Evolutionary conservation across 169 alveolate genomes (phyloP).

Genomic region (Plasmodium adleri): DNA sequence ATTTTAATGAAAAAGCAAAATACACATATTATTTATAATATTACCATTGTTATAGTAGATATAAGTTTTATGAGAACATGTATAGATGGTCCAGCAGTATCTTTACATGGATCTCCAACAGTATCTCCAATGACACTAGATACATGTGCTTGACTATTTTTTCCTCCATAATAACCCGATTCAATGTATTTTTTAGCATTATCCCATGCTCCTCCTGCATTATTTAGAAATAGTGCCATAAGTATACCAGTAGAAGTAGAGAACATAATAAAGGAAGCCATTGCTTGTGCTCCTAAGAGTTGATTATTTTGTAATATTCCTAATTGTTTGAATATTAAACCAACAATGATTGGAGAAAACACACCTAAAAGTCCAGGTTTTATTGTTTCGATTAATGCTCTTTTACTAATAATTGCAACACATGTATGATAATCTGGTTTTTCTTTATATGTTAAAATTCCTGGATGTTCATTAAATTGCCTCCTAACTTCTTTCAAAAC

Average conservation of each 20-base stretch:
- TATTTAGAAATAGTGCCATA: conserved; percentile 89
- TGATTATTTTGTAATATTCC: conserved; percentile 79
- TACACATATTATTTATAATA: not conserved
- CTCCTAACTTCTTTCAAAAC: conserved; percentile 90
- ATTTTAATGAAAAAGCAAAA: too few relatives aligned
- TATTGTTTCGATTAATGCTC: conserved; percentile 89
- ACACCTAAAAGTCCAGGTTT: conserved; percentile 87
- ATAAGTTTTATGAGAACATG: conserved; percentile 85
- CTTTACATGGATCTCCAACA: conserved; percentile 94
- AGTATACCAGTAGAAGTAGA: conserved; percentile 90
- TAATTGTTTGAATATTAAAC: conserved; percentile 84
- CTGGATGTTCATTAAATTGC: conserved; percentile 85
- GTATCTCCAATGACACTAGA: conserved; percentile 90
- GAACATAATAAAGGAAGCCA: conserved; percentile 90
- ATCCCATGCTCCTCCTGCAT: conserved; percentile 94
- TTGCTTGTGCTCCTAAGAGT: conserved; percentile 84
- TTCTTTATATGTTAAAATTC: conserved; percentile 82
- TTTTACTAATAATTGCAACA: conserved; percentile 86
- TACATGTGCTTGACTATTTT: conserved; percentile 83
- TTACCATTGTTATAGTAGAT: conserved; percentile 67
- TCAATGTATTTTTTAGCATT: conserved; percentile 90
- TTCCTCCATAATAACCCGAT: conserved; percentile 85
- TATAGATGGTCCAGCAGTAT: conserved; percentile 92
- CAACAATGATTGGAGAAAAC: conserved; percentile 83
- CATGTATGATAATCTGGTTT: conserved; percentile 91